Base-by-base conservation (phyloP, 2,329 filamentous ascomycete species). In the Trichoderma koningiopsis region DNA sequence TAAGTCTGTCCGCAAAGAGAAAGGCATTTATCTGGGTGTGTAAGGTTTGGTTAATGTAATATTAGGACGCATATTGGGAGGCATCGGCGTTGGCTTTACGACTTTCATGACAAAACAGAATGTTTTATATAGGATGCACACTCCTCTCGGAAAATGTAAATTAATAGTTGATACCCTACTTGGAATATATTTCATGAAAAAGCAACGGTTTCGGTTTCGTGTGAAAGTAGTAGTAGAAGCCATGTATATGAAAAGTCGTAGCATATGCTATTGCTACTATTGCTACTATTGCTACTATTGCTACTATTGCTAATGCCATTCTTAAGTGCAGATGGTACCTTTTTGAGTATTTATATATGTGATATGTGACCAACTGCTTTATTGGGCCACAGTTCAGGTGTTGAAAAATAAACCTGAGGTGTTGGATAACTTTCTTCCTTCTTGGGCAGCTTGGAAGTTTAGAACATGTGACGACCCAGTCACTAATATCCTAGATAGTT, bases 161-260 rank as follows among this genome's bases (percentile, higher is more conserved):
- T 43, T n/a, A 43, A 56, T 67, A 40, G 53, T 53, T 63, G 58
- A 70, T 68, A 70, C 69, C 69, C 58, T 53, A n/a, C 64, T 63
- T 68, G 56, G 19, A 27, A 69, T 31, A 58, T 37, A 11, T 43
- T 57, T 35, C 6, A 55, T n/a, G 7, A 53, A 40, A 37, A 27
- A 6, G 31, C 33, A 40, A 6, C 4, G n/a, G 5, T 11, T 11
- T 49, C 4, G n/a, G 5, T 11, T 11, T 49, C 19, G 4, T 8
- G 43, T 49, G 8, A 24, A 49, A 49, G n/a, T 11, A 49, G 6
- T 24, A 5, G n/a, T 7, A 1, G 40, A n/a, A n/a, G 2, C 16
- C 19, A 0, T 3, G 8, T 43, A n/a, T 8, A n/a, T 43, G 2
- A 6, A 7, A 43, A 8, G 6, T 19, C 16, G 7, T 43, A 8